A percentile compares a stretch with the other conserved stretches of the same genome.
Conservation (phyloP, 345 rosid species). For the Syzygium aqueum region DNA sequence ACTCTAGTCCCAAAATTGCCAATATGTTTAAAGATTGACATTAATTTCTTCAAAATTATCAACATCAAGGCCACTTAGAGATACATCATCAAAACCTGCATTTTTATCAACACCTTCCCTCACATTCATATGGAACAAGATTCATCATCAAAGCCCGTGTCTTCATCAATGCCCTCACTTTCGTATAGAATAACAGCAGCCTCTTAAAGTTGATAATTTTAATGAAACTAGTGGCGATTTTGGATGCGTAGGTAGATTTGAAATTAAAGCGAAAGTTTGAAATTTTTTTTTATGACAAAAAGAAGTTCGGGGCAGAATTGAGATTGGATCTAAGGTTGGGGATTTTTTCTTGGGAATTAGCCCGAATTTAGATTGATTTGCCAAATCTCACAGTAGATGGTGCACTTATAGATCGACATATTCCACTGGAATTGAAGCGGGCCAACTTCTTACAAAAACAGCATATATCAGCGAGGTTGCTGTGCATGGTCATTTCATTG, state of each 20-base stretch:
- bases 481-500: not conserved
- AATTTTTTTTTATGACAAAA: too few species aligned
- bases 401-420: not conserved
- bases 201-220: not conserved
- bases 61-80: not conserved
- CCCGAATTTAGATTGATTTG: not conserved
- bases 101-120: not conserved
- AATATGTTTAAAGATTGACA: rapidly evolving
- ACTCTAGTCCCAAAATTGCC: not conserved
- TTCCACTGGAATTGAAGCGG: not conserved
- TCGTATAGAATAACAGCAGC: rapidly evolving
- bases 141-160: not conserved
- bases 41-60: not conserved
- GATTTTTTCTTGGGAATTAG: not conserved
- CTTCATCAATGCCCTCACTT: not conserved
- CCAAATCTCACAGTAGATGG: not conserved
- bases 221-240: not conserved
- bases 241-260: rapidly evolving
- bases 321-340: not conserved
- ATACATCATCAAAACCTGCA: not conserved
- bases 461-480: not conserved
- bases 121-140: not conserved
- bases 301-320: too few species aligned
- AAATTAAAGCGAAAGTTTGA: not conserved
- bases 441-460: not conserved